Evolutionary conservation across 805 yeast species (phyloP).

Genomic region (Candida montana): DNA sequence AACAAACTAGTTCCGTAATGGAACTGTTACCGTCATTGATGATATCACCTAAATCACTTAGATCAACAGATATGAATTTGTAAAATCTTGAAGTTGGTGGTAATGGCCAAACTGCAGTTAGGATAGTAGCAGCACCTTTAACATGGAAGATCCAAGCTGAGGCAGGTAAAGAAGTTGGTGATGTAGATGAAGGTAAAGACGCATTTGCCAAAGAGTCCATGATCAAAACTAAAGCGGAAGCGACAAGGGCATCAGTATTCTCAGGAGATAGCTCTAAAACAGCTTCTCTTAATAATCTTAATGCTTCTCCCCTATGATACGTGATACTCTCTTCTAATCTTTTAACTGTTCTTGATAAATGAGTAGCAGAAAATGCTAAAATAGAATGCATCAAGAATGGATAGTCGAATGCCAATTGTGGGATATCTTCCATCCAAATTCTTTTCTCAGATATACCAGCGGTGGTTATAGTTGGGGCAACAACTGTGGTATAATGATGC

Average conservation of each 20-base stretch:
- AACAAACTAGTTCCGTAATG: constrained; percentile 63
- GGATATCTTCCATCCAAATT: constrained; percentile 86
- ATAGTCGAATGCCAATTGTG: constrained; percentile 78
- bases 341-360: constrained; percentile 68
- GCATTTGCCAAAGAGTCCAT: constrained; percentile 96
- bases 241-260: constrained; percentile 90
- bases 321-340: constrained; percentile 80
- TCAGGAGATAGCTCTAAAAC: constrained; percentile 78
- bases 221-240: constrained; percentile 81
- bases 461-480: constrained; percentile 80
- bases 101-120: constrained; percentile 95
- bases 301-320: constrained; percentile 81
- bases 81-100: constrained; percentile 62
- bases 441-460: constrained; percentile 85
- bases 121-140: constrained; percentile 92
- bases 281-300: constrained; percentile 75
- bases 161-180: constrained; percentile 64
- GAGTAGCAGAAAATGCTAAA: constrained; percentile 89
- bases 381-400: constrained; percentile 92
- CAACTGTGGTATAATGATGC: constrained; percentile 82
- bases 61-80: constrained; percentile 74
- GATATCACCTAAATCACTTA: constrained; percentile 80
- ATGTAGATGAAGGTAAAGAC: constrained; percentile 37
- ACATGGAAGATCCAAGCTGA: constrained; percentile 97
- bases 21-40: constrained; percentile 33